Conservation (phyloP, 2,329 filamentous ascomycete species). For the Hymenotorrendiella dingleyae region DNA sequence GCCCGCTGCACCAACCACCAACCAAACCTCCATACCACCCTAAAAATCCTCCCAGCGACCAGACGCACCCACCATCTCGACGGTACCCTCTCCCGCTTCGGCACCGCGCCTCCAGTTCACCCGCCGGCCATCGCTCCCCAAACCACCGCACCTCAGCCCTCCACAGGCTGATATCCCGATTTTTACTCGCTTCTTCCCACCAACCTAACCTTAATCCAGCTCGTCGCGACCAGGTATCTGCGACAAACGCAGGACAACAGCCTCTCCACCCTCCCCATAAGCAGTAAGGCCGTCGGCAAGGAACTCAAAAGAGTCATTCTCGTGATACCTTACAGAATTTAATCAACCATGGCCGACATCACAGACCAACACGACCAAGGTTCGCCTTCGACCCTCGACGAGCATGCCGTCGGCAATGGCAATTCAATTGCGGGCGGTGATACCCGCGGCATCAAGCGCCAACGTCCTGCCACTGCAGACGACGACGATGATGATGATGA, state of each 20-base stretch:
- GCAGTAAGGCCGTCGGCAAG: constrained; percentile 32
- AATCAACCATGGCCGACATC: constrained; percentile 67
- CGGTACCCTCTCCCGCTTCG: background rate
- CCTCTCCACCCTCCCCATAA: constrained; percentile 28
- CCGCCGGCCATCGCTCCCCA: constrained; percentile 4
- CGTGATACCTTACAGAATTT: constrained; percentile 30
- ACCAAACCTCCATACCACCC: constrained; percentile 3
- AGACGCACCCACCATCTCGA: background rate
- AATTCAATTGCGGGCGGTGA: constrained; percentile 50
- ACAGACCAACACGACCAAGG: constrained; percentile 72
- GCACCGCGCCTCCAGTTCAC: background rate
- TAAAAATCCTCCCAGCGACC: too few species aligned
- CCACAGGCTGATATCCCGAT: constrained; percentile 3
- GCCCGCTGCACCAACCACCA: constrained; percentile 1
- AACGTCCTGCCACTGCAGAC: constrained; percentile 74
- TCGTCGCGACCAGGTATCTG: constrained; percentile 30
- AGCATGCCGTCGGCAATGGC: constrained; percentile 70
- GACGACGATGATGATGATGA: constrained; percentile 98
- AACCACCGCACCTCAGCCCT: constrained; percentile 4
- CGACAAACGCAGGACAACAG: constrained; percentile 30
- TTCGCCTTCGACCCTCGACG: constrained; percentile 68
- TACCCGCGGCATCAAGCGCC: constrained; percentile 82
- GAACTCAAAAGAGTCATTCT: constrained; percentile 31
- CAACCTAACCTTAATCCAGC: constrained; percentile 31
- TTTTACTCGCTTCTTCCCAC: constrained; percentile 22